Evolutionary conservation across 805 yeast species (phyloP).

Genomic region (Wickerhamiella occidentalis): DNA sequence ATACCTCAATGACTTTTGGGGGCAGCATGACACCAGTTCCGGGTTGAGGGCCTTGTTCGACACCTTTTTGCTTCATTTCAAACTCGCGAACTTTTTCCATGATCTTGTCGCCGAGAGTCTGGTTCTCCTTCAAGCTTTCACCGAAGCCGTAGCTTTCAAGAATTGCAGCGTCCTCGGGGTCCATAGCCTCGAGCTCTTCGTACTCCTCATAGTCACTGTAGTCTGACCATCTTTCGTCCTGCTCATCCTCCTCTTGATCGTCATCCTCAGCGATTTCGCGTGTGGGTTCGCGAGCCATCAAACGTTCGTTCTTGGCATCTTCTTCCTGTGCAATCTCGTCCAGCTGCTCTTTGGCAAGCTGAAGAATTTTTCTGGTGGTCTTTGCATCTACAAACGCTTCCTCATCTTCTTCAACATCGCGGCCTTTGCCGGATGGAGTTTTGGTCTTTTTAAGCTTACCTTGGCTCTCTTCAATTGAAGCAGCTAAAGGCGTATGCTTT

Average conservation of each 20-base stretch:
- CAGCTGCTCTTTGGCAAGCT: slow-evolving; percentile 85
- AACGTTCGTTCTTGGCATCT: slow-evolving; percentile 25
- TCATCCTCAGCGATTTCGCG: slow-evolving; percentile 38
- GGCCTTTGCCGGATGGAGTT: slow-evolving; percentile 20
- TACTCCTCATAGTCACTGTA: slow-evolving; percentile 35
- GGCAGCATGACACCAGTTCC: slow-evolving; percentile 71
- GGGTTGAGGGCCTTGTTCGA: slow-evolving; percentile 18
- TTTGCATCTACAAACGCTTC: slow-evolving; percentile 68
- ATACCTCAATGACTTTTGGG: slow-evolving; percentile 91
- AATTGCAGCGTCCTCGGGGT: slow-evolving; percentile 71
- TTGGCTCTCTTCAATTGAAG: slow-evolving; percentile 60
- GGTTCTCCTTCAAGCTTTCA: slow-evolving; percentile 11
- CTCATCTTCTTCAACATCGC: slow-evolving; percentile 36
- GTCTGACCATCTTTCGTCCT: slow-evolving; percentile 37
- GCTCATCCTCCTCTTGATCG: slow-evolving; percentile 37
- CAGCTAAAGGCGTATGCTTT: slow-evolving; percentile 23
- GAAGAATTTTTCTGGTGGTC: slow-evolving; percentile 71
- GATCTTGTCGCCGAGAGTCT: slow-evolving; percentile 72
- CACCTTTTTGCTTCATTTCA: slow-evolving; percentile 27
- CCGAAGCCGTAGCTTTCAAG: slow-evolving; percentile 51
- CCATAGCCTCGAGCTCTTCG: slow-evolving; percentile 49
- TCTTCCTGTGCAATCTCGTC: slow-evolving; percentile 68
- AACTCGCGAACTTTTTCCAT: slow-evolving; percentile 72
- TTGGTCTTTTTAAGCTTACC: slow-evolving; percentile 48
- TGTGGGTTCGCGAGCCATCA: slow-evolving; percentile 24